These are phyloP conservation scores for Ustilago sp. DNA, from an alignment of 1,284 basidiomycete genomes.

Conservation along the genomic window DNA sequence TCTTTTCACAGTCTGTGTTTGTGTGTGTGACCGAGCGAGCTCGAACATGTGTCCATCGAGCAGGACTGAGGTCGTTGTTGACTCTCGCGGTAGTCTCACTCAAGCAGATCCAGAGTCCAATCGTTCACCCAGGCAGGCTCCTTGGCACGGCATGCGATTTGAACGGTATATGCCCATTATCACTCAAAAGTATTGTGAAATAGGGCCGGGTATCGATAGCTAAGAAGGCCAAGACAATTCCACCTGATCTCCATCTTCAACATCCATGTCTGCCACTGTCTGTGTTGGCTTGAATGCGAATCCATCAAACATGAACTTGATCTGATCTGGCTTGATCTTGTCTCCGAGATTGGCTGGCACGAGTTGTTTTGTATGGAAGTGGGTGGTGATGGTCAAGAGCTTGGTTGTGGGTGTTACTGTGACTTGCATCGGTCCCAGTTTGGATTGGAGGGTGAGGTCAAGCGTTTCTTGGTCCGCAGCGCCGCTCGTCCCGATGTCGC, in stretches of 20 bases:
- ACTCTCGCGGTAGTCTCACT: too few species aligned
- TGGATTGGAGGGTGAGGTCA: slow-evolving; percentile 41
- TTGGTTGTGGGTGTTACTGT: slow-evolving; percentile 49
- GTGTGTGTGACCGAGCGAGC: too few species aligned
- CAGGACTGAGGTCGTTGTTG: too few species aligned
- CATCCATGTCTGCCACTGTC: slow-evolving; percentile 41
- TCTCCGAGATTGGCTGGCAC: neutral
- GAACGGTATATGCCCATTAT: neutral
- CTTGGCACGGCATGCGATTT: neutral
- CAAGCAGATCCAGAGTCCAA: too few species aligned
- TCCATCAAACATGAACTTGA: slow-evolving; percentile 10
- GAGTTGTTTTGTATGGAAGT: slow-evolving; percentile 41
- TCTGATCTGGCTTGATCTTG: slow-evolving; percentile 9
- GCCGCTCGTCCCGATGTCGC: neutral
- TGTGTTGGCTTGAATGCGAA: slow-evolving; percentile 5
- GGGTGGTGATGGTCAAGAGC: slow-evolving; percentile 36
- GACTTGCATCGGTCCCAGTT: slow-evolving; percentile 28
- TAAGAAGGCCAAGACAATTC: slow-evolving; percentile 27
- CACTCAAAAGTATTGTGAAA: neutral
- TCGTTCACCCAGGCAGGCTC: neutral
- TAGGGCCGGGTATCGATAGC: neutral
- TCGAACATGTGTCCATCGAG: too few species aligned
- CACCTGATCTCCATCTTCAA: slow-evolving; percentile 48
- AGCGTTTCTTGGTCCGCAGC: slow-evolving; percentile 23
- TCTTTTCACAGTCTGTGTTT: neutral